Conservation (phyloP, 768 basidiomycete genomes). For the Cyathus striatus region DNA sequence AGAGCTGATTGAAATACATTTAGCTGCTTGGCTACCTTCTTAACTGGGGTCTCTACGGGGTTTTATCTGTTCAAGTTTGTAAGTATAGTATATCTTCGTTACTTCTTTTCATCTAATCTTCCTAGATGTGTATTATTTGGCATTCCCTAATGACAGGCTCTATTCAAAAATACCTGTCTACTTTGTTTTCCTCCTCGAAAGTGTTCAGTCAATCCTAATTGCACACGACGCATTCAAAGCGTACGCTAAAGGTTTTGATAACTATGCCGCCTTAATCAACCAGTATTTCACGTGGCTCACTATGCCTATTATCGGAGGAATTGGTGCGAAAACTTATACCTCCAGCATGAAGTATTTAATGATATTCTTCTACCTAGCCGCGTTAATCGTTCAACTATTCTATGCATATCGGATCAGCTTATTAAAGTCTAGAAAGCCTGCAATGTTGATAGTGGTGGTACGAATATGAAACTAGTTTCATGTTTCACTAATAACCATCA, state of each 20-base stretch:
- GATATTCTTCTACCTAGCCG: not conserved
- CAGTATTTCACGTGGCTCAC: not conserved
- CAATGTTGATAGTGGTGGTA: not conserved
- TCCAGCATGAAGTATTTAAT: too few species aligned
- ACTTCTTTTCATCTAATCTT: not conserved
- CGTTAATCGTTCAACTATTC: not conserved
- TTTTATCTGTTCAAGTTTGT: constrained; percentile 1
- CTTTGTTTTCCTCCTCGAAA: not conserved
- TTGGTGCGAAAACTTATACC: not conserved
- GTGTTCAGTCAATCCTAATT: not conserved
- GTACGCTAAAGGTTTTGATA: not conserved
- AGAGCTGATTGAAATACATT: too few species aligned
- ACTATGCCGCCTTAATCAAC: not conserved
- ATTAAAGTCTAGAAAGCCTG: not conserved
- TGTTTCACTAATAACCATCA: not conserved
- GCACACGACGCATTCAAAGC: not conserved
- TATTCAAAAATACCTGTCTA: not conserved
- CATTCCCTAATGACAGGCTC: not conserved
- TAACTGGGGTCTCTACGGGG: not conserved
- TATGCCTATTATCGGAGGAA: not conserved
- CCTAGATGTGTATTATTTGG: constrained; percentile 1
- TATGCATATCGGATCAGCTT: not conserved
- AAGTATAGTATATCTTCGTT: not conserved
- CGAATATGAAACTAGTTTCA: not conserved
- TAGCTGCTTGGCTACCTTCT: not conserved